phyloP scores from a whole-genome alignment of 768 basidiomycete genomes.

The Daedalea quercina region DNA sequence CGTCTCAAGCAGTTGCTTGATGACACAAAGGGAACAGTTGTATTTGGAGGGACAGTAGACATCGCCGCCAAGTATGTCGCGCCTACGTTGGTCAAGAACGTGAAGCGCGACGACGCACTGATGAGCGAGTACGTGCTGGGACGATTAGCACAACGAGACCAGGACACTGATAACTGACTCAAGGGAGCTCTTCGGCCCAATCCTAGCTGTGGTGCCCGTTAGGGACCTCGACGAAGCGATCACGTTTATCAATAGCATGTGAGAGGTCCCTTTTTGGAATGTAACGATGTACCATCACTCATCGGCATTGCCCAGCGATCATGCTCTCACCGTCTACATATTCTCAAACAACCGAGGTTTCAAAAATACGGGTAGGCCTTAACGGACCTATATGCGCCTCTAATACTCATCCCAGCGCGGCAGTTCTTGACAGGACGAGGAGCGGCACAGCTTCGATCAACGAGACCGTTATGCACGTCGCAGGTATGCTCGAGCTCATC shows the following conservation, averaged over 20 bases:
- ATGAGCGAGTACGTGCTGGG: slow-evolving; percentile 62
- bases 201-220: slow-evolving; percentile 70
- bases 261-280: slow-evolving; percentile 10
- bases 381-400: too few species aligned
- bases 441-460: slow-evolving; percentile 68
- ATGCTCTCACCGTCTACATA: slow-evolving; percentile 75
- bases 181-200: slow-evolving; percentile 82
- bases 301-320: slow-evolving; percentile 37
- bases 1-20: slow-evolving; percentile 61
- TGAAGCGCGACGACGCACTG: slow-evolving; percentile 56
- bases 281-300: too few species aligned
- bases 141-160: background rate
- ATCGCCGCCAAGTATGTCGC: slow-evolving; percentile 53
- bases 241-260: slow-evolving; percentile 57
- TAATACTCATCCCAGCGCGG: too few species aligned
- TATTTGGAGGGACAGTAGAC: slow-evolving; percentile 57
- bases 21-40: slow-evolving; percentile 57
- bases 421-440: slow-evolving; percentile 58
- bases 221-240: slow-evolving; percentile 68
- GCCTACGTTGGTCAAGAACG: slow-evolving; percentile 65
- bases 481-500: slow-evolving; percentile 3
- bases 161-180: background rate
- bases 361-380: slow-evolving; percentile 60
- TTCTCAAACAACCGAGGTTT: slow-evolving; percentile 58
- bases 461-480: slow-evolving; percentile 18